Evolutionary conservation across 257 asterid genomes (phyloP).

Genomic region (Primulina tabacum): DNA sequence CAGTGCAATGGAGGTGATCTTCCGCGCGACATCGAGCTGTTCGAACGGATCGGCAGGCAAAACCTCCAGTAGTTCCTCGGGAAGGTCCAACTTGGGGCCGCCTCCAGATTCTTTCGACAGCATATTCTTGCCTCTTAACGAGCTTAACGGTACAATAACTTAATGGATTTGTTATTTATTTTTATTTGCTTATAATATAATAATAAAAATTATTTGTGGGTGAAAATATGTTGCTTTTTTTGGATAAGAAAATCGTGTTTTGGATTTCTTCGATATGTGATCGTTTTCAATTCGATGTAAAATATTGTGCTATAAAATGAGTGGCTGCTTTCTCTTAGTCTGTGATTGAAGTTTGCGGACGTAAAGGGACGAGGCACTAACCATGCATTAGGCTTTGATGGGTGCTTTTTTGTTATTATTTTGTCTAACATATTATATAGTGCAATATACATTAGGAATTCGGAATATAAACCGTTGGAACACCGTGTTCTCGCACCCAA

Average conservation of each 20-base stretch:
- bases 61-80: slow-evolving; percentile 64
- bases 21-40: slow-evolving; percentile 87
- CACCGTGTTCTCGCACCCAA: no score
- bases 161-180: neutral
- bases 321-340: slow-evolving; percentile 20
- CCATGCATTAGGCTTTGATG: neutral
- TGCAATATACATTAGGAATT: no score
- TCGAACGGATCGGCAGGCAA: slow-evolving; percentile 91
- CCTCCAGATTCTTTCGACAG: slow-evolving; percentile 43
- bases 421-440: neutral
- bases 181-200: neutral
- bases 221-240: slow-evolving; percentile 11
- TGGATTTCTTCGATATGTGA: neutral
- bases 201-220: slow-evolving; percentile 13
- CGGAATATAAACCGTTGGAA: no score
- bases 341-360: slow-evolving; percentile 1
- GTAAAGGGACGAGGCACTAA: neutral
- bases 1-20: slow-evolving; percentile 90
- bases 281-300: neutral
- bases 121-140: slow-evolving; percentile 28
- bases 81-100: slow-evolving; percentile 57
- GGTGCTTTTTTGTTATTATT: neutral
- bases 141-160: neutral
- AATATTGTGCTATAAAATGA: neutral
- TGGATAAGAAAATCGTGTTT: slow-evolving; percentile 33